These are phyloP conservation scores for Dothideomycetes sp. DNA, from an alignment of 2,329 filamentous ascomycete genomes.

Conservation along the genomic window DNA sequence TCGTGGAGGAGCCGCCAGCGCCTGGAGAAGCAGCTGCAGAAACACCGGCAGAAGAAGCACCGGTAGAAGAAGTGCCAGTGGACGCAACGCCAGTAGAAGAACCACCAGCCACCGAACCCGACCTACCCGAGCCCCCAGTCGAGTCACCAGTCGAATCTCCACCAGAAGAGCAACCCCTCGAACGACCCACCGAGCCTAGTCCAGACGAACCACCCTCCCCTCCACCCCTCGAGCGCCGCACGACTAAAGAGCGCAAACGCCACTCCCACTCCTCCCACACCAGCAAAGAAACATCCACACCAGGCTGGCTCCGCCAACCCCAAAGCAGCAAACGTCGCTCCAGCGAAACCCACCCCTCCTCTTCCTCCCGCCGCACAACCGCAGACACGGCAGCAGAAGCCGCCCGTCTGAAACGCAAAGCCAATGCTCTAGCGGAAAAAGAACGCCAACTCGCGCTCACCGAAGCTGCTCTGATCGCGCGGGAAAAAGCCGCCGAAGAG, in stretches of 20 bases:
- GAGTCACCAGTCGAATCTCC: no score
- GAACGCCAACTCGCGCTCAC: not conserved
- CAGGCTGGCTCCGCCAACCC: not conserved
- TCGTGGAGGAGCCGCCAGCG: not conserved
- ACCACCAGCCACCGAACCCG: not conserved
- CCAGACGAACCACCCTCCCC: not conserved
- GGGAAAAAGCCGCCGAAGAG: not conserved
- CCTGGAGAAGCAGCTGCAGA: not conserved
- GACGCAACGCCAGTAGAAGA: not conserved
- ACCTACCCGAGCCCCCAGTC: no score
- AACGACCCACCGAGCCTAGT: not conserved
- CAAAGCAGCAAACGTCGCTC: not conserved
- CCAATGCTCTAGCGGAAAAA: conserved; percentile 1
- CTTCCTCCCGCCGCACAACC: not conserved
- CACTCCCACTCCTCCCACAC: not conserved
- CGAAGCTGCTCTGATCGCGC: not conserved
- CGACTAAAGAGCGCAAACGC: not conserved
- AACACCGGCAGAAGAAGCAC: not conserved
- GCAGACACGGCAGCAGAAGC: not conserved
- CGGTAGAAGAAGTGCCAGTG: not conserved
- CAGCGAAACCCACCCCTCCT: not conserved
- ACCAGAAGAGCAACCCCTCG: not conserved
- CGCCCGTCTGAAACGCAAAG: not conserved
- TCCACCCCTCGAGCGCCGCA: not conserved
- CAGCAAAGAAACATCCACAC: not conserved